Evolutionary conservation across 1,139 yeast genomes (phyloP), one percentile per base, ranked within the genome.

Genomic region (Nakaseomyces kungkrabaensis): DNA sequence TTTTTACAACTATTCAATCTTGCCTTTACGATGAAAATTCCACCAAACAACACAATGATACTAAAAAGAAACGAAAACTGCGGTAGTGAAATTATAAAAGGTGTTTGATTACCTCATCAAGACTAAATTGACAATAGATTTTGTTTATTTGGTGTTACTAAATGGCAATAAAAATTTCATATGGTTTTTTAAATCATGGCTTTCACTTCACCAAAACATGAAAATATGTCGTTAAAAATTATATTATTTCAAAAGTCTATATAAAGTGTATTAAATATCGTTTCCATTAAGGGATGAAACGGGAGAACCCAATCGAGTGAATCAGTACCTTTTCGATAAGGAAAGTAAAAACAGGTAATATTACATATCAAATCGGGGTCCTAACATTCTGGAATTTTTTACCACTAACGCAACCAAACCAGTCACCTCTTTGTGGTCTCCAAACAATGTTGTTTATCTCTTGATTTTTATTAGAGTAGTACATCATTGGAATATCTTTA

Each of bases 341-440:
- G 41, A 22, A 37, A 11, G 25, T 37, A 17, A 24, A 37, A 17
- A 17, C 22, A 17, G 22, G 31, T 38, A 38, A 38, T 38, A 25
- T 38, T 38, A 38, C 42, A 38, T 38, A 38, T 38, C 31, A 41
- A 27, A 41, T 13, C 9, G 44, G 44, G 4, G 34, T 41, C 25
- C 44, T 43, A 22, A 86, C 83, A 3, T 84, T 89, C 64, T 88
- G 96, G 57, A 88, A 79, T 1, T 85, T 84, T 56, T 82, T 82
- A 5, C 96, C 96, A 55, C 84, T 74, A 17, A 85, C 86, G 25
- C 80, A 79, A 5, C 95, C 96, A 60, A 86, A 73, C 92, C 95
- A 87, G 55, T 82, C 83, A 22, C 92, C 95, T 37, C 60, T 54
- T 47, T 60, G 58, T 22, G 68, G 67, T 56, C 80, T 74, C 96